phyloP scores from a whole-genome alignment of 495 filamentous ascomycete species.

The Aspergillus ostianus region DNA sequence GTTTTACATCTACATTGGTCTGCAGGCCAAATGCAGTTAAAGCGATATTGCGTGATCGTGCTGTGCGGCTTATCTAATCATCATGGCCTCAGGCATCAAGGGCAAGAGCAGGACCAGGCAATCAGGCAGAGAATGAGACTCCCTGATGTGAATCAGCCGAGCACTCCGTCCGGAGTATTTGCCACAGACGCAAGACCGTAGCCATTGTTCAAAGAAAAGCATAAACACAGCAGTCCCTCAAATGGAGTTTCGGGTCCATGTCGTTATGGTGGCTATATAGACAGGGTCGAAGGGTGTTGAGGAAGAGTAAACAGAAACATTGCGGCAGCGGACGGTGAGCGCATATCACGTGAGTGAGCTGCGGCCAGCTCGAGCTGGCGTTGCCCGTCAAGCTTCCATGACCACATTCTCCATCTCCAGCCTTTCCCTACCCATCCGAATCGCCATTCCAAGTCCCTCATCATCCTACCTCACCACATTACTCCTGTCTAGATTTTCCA shows the following conservation, averaged over 20 bases:
- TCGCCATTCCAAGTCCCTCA: slow-evolving; percentile 2
- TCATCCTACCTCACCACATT: neutral
- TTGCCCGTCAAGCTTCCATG: slow-evolving; percentile 20
- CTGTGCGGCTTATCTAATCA: slow-evolving; percentile 18
- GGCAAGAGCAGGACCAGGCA: too few species aligned
- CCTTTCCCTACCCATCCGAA: slow-evolving; percentile 11
- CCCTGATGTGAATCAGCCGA: too few species aligned
- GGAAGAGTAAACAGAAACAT: neutral
- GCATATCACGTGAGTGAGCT: slow-evolving; percentile 35
- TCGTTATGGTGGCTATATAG: neutral
- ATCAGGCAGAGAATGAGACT: too few species aligned
- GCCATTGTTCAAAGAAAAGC: neutral
- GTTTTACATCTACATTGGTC: slow-evolving; percentile 18
- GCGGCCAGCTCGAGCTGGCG: slow-evolving; percentile 25
- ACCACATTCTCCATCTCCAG: slow-evolving; percentile 14
- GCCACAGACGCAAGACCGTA: neutral
- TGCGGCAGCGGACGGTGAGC: neutral
- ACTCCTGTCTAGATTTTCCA: neutral
- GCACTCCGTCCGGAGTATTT: neutral
- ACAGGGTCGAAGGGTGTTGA: neutral
- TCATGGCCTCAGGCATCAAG: neutral
- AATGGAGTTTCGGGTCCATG: neutral
- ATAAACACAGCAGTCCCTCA: neutral
- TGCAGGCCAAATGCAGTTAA: slow-evolving; percentile 24
- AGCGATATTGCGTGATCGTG: slow-evolving; percentile 25